Percentiles rank a stretch among this genome's conserved stretches.
These are phyloP conservation scores for Trichomonas vaginalis DNA, from an alignment of 208 protist species.

Conservation along the genomic window DNA sequence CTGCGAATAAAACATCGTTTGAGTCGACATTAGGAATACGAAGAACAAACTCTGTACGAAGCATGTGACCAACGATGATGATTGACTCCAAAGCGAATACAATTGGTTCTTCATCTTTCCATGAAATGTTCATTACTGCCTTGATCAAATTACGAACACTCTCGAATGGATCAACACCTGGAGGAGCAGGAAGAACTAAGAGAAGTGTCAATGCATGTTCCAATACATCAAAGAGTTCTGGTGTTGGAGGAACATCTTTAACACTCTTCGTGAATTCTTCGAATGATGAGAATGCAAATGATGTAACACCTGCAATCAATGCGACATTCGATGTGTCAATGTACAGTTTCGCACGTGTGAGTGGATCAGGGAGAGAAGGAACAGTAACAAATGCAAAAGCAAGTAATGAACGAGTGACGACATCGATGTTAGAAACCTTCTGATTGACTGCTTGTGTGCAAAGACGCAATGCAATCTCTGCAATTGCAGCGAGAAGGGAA, in stretches of 20 bases:
- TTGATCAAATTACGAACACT: not conserved
- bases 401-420: not conserved
- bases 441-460: not conserved
- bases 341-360: not conserved
- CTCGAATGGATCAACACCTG: not conserved
- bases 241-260: not conserved
- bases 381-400: not conserved
- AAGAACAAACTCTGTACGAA: not conserved
- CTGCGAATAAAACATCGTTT: not conserved
- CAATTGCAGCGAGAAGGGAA: not conserved
- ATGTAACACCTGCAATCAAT: not conserved
- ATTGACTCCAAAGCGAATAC: not conserved
- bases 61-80: not conserved
- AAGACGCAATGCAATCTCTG: not conserved
- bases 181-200: not conserved
- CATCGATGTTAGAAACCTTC: not conserved
- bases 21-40: not conserved
- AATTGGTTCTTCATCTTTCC: not conserved
- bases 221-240: not conserved
- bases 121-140: not conserved
- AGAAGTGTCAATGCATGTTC: not conserved
- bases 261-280: not conserved
- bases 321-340: not conserved
- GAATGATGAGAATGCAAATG: not conserved
- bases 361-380: not conserved